These are phyloP conservation scores for Boletus insuetus DNA, from an alignment of 768 basidiomycete species.

Conservation along the genomic window DNA sequence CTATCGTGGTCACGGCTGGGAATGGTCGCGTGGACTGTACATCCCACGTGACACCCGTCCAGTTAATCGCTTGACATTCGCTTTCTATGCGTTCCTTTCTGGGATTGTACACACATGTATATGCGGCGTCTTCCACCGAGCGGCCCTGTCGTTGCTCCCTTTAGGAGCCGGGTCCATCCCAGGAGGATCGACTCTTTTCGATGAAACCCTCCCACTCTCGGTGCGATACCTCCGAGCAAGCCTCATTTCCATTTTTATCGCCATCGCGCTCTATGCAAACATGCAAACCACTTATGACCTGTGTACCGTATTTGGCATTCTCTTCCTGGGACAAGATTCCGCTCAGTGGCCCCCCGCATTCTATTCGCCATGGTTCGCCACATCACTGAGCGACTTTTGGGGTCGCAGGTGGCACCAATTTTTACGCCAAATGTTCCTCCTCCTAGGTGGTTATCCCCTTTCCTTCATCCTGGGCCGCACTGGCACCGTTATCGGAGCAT, in stretches of 20 bases:
- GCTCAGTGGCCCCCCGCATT: not conserved
- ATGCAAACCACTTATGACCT: not conserved
- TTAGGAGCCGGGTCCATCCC: not conserved
- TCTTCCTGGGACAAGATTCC: not conserved
- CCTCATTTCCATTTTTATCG: not conserved
- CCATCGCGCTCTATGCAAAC: not conserved
- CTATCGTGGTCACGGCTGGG: conserved; percentile 1
- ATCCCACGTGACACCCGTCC: conserved; percentile 2
- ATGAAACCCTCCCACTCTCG: not conserved
- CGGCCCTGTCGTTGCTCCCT: not conserved
- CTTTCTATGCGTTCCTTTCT: not conserved
- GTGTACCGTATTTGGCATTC: not conserved
- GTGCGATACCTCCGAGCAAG: not conserved
- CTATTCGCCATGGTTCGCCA: not conserved
- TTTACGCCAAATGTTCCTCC: not conserved
- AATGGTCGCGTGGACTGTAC: not conserved
- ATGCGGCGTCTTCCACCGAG: not conserved
- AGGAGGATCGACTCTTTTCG: not conserved
- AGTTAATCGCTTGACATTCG: not conserved
- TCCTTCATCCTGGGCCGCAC: not conserved
- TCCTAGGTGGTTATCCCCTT: not conserved
- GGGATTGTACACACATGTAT: not conserved
- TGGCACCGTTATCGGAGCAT: not conserved
- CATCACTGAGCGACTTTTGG: not conserved
- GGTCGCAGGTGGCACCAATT: not conserved